Base-by-base conservation (phyloP, 2,329 filamentous ascomycete species). In the Metarhizium guizhouense region DNA sequence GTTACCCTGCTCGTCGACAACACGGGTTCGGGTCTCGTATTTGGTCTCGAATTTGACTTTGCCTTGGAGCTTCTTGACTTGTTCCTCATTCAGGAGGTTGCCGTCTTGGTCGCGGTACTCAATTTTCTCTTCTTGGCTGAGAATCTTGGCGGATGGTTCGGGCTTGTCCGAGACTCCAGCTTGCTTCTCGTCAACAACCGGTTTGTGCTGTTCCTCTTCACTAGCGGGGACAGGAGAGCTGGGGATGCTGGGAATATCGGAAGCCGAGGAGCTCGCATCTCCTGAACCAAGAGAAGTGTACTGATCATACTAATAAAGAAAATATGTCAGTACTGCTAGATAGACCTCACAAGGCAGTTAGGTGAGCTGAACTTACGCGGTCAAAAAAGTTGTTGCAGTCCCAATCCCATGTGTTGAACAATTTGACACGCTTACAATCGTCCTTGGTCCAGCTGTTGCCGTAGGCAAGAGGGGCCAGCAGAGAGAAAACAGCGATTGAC, bases 31-130 rank as follows among this genome's bases (percentile, higher is more conserved):
- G n/a, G 93, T 96, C 77, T 97, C 93, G 69, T 96, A 96, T 62
- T 87, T 87, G 13, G 94, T 97, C 75, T 95, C 86, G 75, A 99
- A 96, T 65, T 90, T 90, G 57, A 97, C 92, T 72, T 96, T 95
- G 65, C 93, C 94, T 70, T 93, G 83, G 36, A 99, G 82, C 20
- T 82, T 83, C 65, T 87, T 83, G 57, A 99, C 91, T 68, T 96
- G 83, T 66, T 91, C 88, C 54, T 87, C 84, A 66, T 93, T 77
- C 36, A 99, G 81, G 36, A 97, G 70, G 67, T 96, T 96, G 61
- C 94, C 94, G 63, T 95, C 80, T 92, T 61, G 58, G 51, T 62
- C 60, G 34, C 94, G 88, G 74, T 96, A 99, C 73, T 97, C 94
- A 50, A 97, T 77, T 62, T 86, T 87, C 73, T 96, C 88, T 72